A percentile compares a stretch with the other conserved stretches of the same genome.
These are phyloP conservation scores for Myxozyma melibiosi DNA, from an alignment of 805 yeast species.

Conservation along the genomic window DNA sequence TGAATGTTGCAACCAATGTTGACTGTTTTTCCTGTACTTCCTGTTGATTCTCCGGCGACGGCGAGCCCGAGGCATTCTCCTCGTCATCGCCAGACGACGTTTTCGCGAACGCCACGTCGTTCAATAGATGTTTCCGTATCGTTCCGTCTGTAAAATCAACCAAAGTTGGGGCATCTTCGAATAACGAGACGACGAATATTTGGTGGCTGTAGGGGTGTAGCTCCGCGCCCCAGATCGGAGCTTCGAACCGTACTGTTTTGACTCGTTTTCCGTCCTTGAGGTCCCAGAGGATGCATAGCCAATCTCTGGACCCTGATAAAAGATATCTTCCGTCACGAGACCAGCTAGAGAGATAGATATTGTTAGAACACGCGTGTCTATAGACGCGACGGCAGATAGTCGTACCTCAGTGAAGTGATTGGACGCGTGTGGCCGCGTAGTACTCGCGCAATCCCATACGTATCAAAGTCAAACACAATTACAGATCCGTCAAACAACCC, in stretches of 20 bases:
- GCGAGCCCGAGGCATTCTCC: slow-evolving; percentile 34
- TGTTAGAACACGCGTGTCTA: neutral
- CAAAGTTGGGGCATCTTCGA: slow-evolving; percentile 61
- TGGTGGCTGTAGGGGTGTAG: slow-evolving; percentile 45
- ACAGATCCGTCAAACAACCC: slow-evolving; percentile 77
- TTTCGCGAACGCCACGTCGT: neutral
- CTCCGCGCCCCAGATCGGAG: slow-evolving; percentile 72
- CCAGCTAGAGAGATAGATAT: slow-evolving; percentile 53
- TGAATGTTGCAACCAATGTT: slow-evolving; percentile 55
- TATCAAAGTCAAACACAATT: slow-evolving; percentile 71
- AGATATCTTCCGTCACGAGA: slow-evolving; percentile 69
- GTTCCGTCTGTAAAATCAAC: slow-evolving; percentile 46
- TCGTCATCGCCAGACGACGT: slow-evolving; percentile 8
- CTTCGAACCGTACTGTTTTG: slow-evolving; percentile 56
- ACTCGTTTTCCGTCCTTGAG: slow-evolving; percentile 49
- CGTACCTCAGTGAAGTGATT: slow-evolving; percentile 55
- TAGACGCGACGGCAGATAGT: neutral
- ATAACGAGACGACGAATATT: slow-evolving; percentile 62
- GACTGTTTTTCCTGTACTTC: slow-evolving; percentile 41
- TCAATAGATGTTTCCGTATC: slow-evolving; percentile 19
- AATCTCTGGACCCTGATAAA: slow-evolving; percentile 75
- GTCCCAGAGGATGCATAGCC: slow-evolving; percentile 84
- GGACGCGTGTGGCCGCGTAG: slow-evolving; percentile 70
- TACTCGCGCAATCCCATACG: slow-evolving; percentile 57
- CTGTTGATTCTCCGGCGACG: slow-evolving; percentile 17